Base-by-base conservation (phyloP, 2,329 filamentous ascomycete species). In the Grosmannia clavigera region DNA sequence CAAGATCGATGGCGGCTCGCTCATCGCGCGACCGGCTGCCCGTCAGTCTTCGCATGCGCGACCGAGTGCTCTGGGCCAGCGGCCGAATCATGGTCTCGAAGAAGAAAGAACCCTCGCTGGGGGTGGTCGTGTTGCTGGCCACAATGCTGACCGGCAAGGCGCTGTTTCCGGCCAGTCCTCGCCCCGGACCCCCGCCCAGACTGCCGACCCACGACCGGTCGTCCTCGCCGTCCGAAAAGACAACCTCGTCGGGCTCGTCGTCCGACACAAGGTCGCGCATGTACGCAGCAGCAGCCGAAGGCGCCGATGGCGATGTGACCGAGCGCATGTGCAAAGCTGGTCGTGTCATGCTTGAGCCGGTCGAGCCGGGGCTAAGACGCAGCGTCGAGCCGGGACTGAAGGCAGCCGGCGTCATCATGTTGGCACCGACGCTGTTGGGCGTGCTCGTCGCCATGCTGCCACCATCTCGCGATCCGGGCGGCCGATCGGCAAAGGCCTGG, bases 291-390 rank as follows among this genome's bases (percentile, higher is more conserved):
- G 38, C 22, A 1, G 52, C 40, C 7, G 78, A 78, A 12, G 82
- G 76, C 6, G 80, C 76, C 9, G 83, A 82, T 0, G 92, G 92
- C 0, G 90, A 95, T 0, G 92, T 96, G 58, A 95, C 82, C 14
- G 90, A 95, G 22, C 92, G 85, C 6, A 83, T 81, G 69, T 96
- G 92, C 25, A 95, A 76, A 3, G 81, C 81, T 0, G 90, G 88
- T 5, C 90, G 11, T 9, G 19, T 22, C 12, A 7, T 35, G 33
- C 2, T 35, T 2, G 33, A 35, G 9, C 33, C 33, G 33, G 33
- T 10, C 33, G 33, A 35, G 5, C 10, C 55, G 27, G 31, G 65
- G 65, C 55, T 78, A 73, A 86, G 29, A 31, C 29, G 78, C 16
- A 57, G 10, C 6, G 16, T 22, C 5, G 33, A 6, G 16, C 56